phyloP scores from a whole-genome alignment of 2,329 filamentous ascomycete genomes.

The Talaromyces sp. region DNA sequence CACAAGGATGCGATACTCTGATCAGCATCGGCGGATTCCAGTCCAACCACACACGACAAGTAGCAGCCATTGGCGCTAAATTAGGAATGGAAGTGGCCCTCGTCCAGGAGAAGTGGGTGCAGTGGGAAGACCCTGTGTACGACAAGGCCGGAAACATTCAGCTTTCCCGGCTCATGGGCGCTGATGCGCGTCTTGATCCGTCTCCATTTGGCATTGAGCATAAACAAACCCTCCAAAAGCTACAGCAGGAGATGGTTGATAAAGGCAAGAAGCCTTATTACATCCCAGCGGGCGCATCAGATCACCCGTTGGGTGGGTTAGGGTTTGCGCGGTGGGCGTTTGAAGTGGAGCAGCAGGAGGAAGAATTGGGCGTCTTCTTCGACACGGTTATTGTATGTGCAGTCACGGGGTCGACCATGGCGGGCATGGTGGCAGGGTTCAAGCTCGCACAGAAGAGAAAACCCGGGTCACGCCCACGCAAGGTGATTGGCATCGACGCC shows the following conservation, averaged over 20 bases:
- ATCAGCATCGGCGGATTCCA: conserved; percentile 65
- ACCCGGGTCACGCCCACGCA: conserved; percentile 41
- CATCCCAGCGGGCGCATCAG: conserved; percentile 66
- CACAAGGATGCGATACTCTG: conserved; percentile 55
- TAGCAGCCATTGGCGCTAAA: conserved; percentile 57
- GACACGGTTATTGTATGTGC: conserved; percentile 65
- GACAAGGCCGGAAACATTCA: conserved; percentile 66
- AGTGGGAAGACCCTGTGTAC: conserved; percentile 56
- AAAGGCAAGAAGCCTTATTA: conserved; percentile 62
- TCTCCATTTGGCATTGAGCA: conserved; percentile 62
- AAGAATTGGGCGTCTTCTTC: conserved; percentile 58
- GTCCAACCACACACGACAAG: conserved; percentile 65
- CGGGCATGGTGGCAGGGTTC: conserved; percentile 68
- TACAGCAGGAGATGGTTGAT: conserved; percentile 50
- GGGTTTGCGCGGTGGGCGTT: conserved; percentile 69
- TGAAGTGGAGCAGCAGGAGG: conserved; percentile 62
- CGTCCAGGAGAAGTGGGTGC: conserved; percentile 66
- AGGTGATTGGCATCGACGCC: conserved; percentile 64
- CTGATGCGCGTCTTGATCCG: conserved; percentile 51
- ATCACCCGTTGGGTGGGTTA: conserved; percentile 64
- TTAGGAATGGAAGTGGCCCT: conserved; percentile 48
- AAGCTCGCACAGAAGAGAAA: conserved; percentile 52
- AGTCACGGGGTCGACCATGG: conserved; percentile 66
- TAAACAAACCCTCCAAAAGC: conserved; percentile 53
- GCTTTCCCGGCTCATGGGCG: conserved; percentile 58